A percentile compares a stretch with the other conserved stretches of the same genome.
phyloP scores from a whole-genome alignment of 768 basidiomycete genomes.

The Pleurotus eryngii region DNA sequence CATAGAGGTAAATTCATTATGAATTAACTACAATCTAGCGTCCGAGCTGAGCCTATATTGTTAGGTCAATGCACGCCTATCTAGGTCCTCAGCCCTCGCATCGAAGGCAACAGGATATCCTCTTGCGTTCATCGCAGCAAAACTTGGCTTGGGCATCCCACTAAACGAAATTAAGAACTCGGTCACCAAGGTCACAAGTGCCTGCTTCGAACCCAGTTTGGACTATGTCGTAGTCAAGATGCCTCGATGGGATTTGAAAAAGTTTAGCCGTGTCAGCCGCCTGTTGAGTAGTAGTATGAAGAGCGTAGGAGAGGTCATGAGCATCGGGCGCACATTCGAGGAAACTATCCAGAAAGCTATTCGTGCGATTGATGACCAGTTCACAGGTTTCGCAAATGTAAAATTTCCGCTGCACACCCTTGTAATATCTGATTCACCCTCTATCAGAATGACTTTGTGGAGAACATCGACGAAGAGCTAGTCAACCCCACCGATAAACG shows the following conservation, averaged over 20 bases:
- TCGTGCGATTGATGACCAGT: constrained; percentile 92
- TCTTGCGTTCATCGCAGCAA: constrained; percentile 96
- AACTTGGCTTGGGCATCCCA: constrained; percentile 94
- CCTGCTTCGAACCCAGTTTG: constrained; percentile 97
- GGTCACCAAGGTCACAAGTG: constrained; percentile 93
- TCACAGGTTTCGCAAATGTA: constrained; percentile 87
- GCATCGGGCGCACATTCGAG: constrained; percentile 96
- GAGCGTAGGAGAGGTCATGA: constrained; percentile 99
- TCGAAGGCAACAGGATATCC: constrained; percentile 99
- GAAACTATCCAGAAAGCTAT: constrained; percentile 99
- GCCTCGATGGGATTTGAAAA: constrained; percentile 98
- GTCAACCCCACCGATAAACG: constrained; percentile 95
- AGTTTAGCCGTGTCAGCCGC: constrained; percentile 92
- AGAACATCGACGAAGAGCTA: constrained; percentile 91
- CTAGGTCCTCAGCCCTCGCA: constrained; percentile 94
- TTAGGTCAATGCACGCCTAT: constrained; percentile 93
- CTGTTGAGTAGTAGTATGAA: constrained; percentile 96
- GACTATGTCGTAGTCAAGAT: constrained; percentile 99
- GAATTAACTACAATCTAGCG: not conserved
- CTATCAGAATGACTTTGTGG: constrained; percentile 79
- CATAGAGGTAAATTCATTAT: constrained; percentile 65
- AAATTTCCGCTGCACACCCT: constrained; percentile 1
- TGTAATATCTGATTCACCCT: not conserved
- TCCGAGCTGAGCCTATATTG: not conserved
- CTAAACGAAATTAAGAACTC: constrained; percentile 98